These are phyloP conservation scores for Aspergillus persii DNA, from an alignment of 2,329 filamentous ascomycete species.

Conservation along the genomic window DNA sequence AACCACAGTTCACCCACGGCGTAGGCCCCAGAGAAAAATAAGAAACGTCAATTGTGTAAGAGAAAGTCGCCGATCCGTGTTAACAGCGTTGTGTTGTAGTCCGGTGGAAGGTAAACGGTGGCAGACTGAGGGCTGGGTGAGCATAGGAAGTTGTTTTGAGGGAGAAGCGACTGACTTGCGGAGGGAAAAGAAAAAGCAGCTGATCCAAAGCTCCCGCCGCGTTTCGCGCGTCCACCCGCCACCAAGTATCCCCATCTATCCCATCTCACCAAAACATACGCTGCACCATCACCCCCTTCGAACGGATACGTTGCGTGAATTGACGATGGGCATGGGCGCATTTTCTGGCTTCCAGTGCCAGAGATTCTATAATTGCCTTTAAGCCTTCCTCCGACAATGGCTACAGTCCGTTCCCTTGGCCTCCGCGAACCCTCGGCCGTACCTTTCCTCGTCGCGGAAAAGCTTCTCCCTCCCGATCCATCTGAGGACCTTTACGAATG, in stretches of 20 bases:
- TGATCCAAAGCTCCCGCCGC: slow-evolving; percentile 14
- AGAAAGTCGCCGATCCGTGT: background rate
- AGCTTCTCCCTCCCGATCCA: slow-evolving; percentile 68
- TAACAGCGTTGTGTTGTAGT: background rate
- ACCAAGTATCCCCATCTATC: background rate
- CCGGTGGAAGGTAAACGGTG: background rate
- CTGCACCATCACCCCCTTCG: background rate
- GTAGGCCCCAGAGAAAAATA: background rate
- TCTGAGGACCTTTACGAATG: slow-evolving; percentile 67
- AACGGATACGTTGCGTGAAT: slow-evolving; percentile 2
- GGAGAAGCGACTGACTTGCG: slow-evolving; percentile 11
- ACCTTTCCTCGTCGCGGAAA: slow-evolving; percentile 77
- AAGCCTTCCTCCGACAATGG: slow-evolving; percentile 60
- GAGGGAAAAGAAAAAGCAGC: slow-evolving; percentile 25
- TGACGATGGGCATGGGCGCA: slow-evolving; percentile 29
- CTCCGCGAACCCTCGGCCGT: slow-evolving; percentile 84
- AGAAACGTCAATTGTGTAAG: background rate
- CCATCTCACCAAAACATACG: background rate
- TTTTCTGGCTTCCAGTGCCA: slow-evolving; percentile 23
- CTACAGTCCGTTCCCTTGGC: slow-evolving; percentile 84
- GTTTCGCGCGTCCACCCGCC: background rate
- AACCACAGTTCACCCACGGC: background rate
- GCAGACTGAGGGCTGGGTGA: background rate
- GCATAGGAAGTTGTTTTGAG: slow-evolving; percentile 9
- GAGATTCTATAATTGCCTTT: slow-evolving; percentile 19